Evolutionary conservation across 2,329 filamentous ascomycete genomes (phyloP), one percentile per base, ranked within the genome.

Genomic region (Bipolaris gigantea): DNA sequence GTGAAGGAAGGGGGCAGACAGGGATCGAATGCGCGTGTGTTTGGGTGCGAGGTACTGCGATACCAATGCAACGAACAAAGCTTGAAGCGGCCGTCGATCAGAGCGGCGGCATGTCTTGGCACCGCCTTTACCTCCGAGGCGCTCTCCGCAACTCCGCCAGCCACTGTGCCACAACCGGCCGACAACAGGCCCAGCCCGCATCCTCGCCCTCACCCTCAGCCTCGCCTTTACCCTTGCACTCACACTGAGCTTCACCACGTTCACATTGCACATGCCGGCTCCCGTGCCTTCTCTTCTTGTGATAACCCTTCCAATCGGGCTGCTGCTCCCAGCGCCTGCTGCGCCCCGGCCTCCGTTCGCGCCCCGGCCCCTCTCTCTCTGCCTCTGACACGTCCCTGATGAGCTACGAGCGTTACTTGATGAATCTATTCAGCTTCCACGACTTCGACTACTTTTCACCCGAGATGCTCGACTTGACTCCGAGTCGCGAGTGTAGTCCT

Each of bases 401-500:
- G 56, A 59, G 49, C 52, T 53, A 55, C 51, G 50, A 46, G 19
- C 33, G 44, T 35, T 38, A 53, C 50, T 51, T 55, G 25, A 57
- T 58, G 54, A 63, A 51, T 41, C 58, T 67, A 18, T 62, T 63
- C 33, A 53, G 50, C 40, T 46, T 64, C 35, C 50, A 66, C 58
- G 62, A 66, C 33, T 63, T 69, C 62, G 58, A 59, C 18, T 58
- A 52, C 10, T 53, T 58, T 27, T 63, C 60, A 35, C 63, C 62
- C 30, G 55, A 58, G 27, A 36, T 57, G 32, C 59, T 57, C 43
- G 59, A 57, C 55, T 57, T 57, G 2, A 46, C 53, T 43, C 59
- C 60, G 46, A 71, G 67, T 47, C 61, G 59, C 33, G 65, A 63
- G 19, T 55, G 56, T 47, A 70, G 66, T 54, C 68, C 70, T 35